Base-by-base conservation (phyloP, 352 stramenopile species). In the Globisporangium heterothallicum region DNA sequence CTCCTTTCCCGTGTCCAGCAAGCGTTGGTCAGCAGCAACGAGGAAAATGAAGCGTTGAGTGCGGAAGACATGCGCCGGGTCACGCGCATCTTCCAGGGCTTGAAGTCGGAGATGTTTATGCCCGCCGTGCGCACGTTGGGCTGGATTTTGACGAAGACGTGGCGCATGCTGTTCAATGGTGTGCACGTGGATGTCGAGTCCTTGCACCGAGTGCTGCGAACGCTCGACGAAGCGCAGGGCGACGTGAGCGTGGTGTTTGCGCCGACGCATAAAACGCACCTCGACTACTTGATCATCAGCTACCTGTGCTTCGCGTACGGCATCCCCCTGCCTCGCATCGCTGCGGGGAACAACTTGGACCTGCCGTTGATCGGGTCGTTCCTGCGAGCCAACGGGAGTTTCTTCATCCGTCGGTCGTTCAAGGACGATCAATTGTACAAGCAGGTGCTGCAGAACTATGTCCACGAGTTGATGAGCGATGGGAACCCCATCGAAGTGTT, bases 211-310 rank as follows among this genome's bases (percentile, higher is more conserved):
- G 65, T 93, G 14, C 69, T 82, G 13, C 58, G 74, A 18, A 64
- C 76, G 24, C 49, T 92, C 10, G 67, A 85, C 32, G 38, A 50
- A 8, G 32, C 35, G 9, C 51, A 47, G 8, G 64, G 62, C 2
- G 66, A 88, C 41, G 69, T 87, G 6, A 86, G 78, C 42, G 70
- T 95, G 36, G 78, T 93, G 40, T 90, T 93, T 58, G 73, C 85
- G 9, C 87, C 87, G 14, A 96, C 87, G 22, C 87, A 96, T 66
- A 88, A 94, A 64, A 89, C 69, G 30, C 86, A 96, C 49, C 58
- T 96, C 50, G 87, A 96, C 63, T 96, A 96, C 57, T 61, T 96
- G 25, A 86, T 96, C 52, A 83, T 96, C 57, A 94, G 82, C 53
- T 96, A 96, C 59, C 51, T 95, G 45, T 93, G 78, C 64, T 94